phyloP scores from a whole-genome alignment of 2,329 filamentous ascomycete genomes.

The Cladosporium colombiae region DNA sequence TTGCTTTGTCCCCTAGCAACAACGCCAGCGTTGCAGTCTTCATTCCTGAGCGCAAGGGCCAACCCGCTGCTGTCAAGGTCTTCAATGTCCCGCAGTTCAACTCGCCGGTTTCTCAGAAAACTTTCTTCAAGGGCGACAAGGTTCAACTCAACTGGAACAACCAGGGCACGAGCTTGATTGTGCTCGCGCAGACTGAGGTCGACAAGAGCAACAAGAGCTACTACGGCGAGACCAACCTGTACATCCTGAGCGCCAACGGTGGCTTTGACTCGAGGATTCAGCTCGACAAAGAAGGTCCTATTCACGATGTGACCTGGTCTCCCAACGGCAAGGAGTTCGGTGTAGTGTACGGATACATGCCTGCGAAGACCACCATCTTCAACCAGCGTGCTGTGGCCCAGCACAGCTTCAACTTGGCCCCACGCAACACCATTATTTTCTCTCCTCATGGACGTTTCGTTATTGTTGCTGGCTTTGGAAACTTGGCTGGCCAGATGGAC shows the following conservation, averaged over 20 bases:
- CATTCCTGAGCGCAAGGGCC: constrained; percentile 88
- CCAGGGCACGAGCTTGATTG: constrained; percentile 84
- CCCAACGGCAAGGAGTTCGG: constrained; percentile 97
- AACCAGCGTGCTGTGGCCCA: constrained; percentile 80
- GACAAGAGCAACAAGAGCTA: constrained; percentile 99
- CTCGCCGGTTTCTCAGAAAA: constrained; percentile 88
- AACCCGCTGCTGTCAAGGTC: constrained; percentile 90
- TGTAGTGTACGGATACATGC: constrained; percentile 97
- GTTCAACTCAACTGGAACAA: constrained; percentile 98
- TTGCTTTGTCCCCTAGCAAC: constrained; percentile 85
- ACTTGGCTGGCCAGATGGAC: constrained; percentile 95
- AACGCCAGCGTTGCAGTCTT: constrained; percentile 87
- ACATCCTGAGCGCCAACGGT: constrained; percentile 88
- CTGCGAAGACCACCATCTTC: constrained; percentile 98
- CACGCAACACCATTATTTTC: constrained; percentile 93
- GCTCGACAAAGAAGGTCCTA: constrained; percentile 90
- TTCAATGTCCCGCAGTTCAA: constrained; percentile 89
- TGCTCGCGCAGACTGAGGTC: constrained; percentile 95
- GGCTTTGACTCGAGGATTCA: constrained; percentile 84
- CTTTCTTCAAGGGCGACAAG: constrained; percentile 98
- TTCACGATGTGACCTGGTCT: constrained; percentile 98
- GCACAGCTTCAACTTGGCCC: constrained; percentile 82
- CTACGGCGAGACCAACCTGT: constrained; percentile 97
- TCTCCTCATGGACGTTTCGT: constrained; percentile 92
- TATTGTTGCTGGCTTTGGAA: constrained; percentile 93